phyloP scores from a whole-genome alignment of 2,329 filamentous ascomycete species.

The Magnaporthiopsis incrustans region DNA sequence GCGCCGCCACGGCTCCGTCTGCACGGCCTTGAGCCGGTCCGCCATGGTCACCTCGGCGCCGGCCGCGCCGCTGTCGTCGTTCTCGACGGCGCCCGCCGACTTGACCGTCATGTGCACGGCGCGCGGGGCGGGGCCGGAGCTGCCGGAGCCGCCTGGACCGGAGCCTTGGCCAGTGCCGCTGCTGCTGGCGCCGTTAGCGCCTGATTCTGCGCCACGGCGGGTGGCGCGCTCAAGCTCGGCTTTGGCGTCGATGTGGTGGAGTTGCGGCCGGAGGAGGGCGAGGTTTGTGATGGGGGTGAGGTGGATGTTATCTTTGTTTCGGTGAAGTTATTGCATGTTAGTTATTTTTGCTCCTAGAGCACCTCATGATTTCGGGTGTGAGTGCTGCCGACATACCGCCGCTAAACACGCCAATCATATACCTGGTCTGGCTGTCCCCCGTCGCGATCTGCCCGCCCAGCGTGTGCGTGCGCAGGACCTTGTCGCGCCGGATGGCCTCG shows the following conservation, averaged over 20 bases:
- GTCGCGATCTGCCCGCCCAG: conserved; percentile 69
- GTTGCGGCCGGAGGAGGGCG: conserved; percentile 82
- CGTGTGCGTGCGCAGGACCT: conserved; percentile 72
- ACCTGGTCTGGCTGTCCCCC: conserved; percentile 62
- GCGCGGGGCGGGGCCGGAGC: conserved; percentile 45
- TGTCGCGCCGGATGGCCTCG: conserved; percentile 59
- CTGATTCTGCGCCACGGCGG: conserved; percentile 10
- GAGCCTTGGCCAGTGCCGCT: conserved; percentile 26
- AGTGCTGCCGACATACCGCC: conserved; percentile 48
- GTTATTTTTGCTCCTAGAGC: too few relatives aligned
- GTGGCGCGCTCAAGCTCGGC: conserved; percentile 56
- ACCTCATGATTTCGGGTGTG: too few relatives aligned
- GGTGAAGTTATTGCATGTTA: not conserved
- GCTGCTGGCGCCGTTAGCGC: conserved; percentile 10
- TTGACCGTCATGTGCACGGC: conserved; percentile 86
- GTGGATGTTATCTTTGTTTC: conserved; percentile 65
- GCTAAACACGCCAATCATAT: conserved; percentile 89
- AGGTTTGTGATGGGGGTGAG: conserved; percentile 76
- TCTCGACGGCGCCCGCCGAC: conserved; percentile 50
- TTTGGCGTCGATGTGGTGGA: conserved; percentile 84
- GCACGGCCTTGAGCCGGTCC: conserved; percentile 66
- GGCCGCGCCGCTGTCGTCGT: conserved; percentile 43
- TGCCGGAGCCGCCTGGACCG: conserved; percentile 22
- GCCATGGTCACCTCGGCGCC: conserved; percentile 61
- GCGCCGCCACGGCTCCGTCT: conserved; percentile 73